These are phyloP conservation scores for Moesziomyces globuligerus DNA, from an alignment of 1,284 basidiomycete species.

Conservation along the genomic window DNA sequence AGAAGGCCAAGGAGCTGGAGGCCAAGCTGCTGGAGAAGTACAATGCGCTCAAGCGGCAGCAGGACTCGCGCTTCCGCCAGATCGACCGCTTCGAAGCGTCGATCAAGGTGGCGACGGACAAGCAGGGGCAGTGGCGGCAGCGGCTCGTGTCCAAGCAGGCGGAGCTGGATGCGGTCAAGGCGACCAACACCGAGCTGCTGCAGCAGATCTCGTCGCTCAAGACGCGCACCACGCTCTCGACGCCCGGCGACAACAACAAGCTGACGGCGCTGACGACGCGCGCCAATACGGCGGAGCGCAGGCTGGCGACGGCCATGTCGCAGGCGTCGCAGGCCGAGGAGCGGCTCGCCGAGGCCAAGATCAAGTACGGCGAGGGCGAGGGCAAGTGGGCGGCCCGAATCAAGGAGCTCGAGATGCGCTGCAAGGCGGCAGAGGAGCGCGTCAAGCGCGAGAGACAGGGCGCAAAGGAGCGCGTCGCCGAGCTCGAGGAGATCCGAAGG, in stretches of 20 bases:
- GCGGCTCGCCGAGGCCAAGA: constrained; percentile 83
- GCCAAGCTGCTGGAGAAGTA: constrained; percentile 76
- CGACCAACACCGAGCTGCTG: constrained; percentile 79
- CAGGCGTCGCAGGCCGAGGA: constrained; percentile 84
- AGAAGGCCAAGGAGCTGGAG: constrained; percentile 83
- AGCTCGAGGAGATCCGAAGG: constrained; percentile 63
- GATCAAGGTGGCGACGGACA: constrained; percentile 83
- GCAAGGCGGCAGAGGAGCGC: constrained; percentile 88
- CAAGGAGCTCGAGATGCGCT: constrained; percentile 80
- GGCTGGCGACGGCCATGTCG: constrained; percentile 81
- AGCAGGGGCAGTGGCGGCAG: constrained; percentile 85
- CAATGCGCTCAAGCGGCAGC: constrained; percentile 82
- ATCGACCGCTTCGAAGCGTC: constrained; percentile 91
- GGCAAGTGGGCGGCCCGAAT: constrained; percentile 61
- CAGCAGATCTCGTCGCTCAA: constrained; percentile 77
- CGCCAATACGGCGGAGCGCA: constrained; percentile 73
- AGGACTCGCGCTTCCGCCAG: constrained; percentile 88
- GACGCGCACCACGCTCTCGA: constrained; percentile 67
- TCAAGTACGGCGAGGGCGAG: constrained; percentile 54
- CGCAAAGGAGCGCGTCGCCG: constrained; percentile 79
- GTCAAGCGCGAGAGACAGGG: constrained; percentile 95
- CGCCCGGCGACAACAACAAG: constrained; percentile 51
- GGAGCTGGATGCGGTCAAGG: constrained; percentile 76
- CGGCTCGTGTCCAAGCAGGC: constrained; percentile 84
- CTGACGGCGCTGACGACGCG: constrained; percentile 51